Conservation (phyloP, 176 grass and related monocot genomes). For the Paspalum vaginatum region DNA sequence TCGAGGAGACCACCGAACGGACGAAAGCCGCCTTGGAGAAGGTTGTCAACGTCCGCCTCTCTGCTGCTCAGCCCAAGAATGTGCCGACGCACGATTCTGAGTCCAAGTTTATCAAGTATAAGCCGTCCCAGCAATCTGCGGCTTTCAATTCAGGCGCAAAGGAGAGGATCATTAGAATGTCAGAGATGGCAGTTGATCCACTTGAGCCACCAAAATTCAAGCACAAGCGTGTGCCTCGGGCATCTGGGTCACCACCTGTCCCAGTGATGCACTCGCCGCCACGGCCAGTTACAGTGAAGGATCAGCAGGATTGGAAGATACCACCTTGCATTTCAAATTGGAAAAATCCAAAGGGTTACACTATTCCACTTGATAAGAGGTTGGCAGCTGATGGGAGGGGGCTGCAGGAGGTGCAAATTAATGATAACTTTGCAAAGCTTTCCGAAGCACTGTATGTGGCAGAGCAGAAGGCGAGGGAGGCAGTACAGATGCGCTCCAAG, state of each 20-base stretch:
- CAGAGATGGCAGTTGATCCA: conserved; percentile 74
- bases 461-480: conserved; percentile 97
- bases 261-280: conserved; percentile 93
- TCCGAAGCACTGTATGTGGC: conserved; percentile 93
- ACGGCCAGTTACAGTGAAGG: conserved; percentile 94
- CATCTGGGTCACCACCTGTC: conserved; percentile 83
- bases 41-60: conserved; percentile 86
- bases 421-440: conserved; percentile 96
- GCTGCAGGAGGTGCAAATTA: conserved; percentile 96
- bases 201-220: conserved; percentile 98
- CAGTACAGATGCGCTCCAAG: conserved; percentile 94
- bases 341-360: conserved; percentile 99
- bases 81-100: conserved; percentile 78
- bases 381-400: conserved; percentile 90
- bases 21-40: conserved; percentile 81
- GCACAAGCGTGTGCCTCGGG: conserved; percentile 88
- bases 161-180: conserved; percentile 95
- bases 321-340: conserved; percentile 99
- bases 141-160: conserved; percentile 97
- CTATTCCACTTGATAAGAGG: conserved; percentile 93
- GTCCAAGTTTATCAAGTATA: conserved; percentile 98
- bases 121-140: conserved; percentile 89
- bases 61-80: conserved; percentile 91
- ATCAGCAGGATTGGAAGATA: conserved; percentile 99
- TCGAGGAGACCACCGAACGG: conserved; percentile 80